Percentiles rank a stretch among this genome's conserved stretches.
Evolutionary conservation across 441 rosid species (phyloP).

Genomic region (Croton setiger): DNA sequence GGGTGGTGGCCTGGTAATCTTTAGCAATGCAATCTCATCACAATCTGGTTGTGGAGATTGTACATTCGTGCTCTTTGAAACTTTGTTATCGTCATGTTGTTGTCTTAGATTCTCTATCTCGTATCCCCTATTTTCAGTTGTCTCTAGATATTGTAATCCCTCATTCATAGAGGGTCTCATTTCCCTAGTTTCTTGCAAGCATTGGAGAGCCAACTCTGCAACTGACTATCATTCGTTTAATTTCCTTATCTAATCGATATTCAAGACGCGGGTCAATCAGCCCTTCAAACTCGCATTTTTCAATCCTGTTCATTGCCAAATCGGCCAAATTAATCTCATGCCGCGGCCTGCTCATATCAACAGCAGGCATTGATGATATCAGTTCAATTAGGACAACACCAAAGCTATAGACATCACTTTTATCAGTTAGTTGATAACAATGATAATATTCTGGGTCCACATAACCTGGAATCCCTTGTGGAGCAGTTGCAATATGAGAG

Average conservation of each 20-base stretch:
- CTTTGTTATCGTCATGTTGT: conserved; percentile 16
- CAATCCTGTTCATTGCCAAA: conserved; percentile 62
- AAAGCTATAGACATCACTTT: conserved; percentile 82
- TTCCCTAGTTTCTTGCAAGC: conserved; percentile 63
- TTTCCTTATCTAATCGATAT: conserved; percentile 32
- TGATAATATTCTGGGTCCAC: conserved; percentile 71
- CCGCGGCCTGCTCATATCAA: conserved; percentile 56
- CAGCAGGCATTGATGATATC: conserved; percentile 69
- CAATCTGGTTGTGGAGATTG: conserved; percentile 30
- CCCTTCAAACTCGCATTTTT: conserved; percentile 40
- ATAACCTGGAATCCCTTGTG: conserved; percentile 85
- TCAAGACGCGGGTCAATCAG: conserved; percentile 58
- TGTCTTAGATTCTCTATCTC: conserved; percentile 15
- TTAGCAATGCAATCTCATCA: conserved; percentile 32
- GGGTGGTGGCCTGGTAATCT: conserved; percentile 27
- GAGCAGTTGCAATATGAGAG: conserved; percentile 69
- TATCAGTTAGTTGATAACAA: conserved; percentile 61
- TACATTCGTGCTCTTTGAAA: conserved; percentile 9
- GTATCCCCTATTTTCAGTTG: conserved; percentile 26
- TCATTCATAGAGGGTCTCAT: conserved; percentile 71
- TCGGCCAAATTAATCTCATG: conserved; percentile 63
- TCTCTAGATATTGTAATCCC: conserved; percentile 44
- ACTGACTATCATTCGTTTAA: conserved; percentile 51
- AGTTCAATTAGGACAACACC: conserved; percentile 82
- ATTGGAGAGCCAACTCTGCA: conserved; percentile 63